phyloP scores from a whole-genome alignment of 805 yeast species.

The Starmerella floris region DNA sequence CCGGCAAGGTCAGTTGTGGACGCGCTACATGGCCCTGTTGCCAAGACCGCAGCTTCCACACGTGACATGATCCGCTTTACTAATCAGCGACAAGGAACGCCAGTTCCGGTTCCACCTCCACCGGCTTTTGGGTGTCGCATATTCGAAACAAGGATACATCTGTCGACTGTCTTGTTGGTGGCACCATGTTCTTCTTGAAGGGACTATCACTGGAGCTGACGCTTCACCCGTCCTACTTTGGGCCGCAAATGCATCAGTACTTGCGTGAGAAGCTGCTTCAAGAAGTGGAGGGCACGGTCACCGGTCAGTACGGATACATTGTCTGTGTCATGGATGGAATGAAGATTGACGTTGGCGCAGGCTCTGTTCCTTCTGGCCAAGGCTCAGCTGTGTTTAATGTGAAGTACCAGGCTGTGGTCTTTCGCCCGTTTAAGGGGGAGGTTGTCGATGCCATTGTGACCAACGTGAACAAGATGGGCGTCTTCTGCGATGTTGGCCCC shows the following conservation, averaged over 20 bases:
- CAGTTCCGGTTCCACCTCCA: too few relatives aligned
- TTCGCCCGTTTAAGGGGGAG: constrained; percentile 98
- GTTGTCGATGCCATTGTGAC: constrained; percentile 96
- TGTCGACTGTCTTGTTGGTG: not conserved
- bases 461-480: constrained; percentile 87
- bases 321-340: constrained; percentile 90
- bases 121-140: too few relatives aligned
- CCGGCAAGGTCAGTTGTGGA: too few relatives aligned
- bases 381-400: constrained; percentile 96
- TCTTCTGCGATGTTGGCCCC: constrained; percentile 97
- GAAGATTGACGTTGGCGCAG: constrained; percentile 89
- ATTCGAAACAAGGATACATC: not conserved
- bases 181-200: constrained; percentile 35
- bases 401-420: constrained; percentile 88
- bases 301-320: constrained; percentile 96
- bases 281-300: constrained; percentile 97
- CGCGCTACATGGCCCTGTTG: too few relatives aligned
- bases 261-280: constrained; percentile 77
- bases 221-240: constrained; percentile 92
- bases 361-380: constrained; percentile 74
- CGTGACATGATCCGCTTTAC: too few relatives aligned
- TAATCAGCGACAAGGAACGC: too few relatives aligned
- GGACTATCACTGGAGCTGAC: constrained; percentile 85
- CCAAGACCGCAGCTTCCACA: too few relatives aligned
- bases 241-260: constrained; percentile 94